Evolutionary conservation across 202 grass and related monocot species (phyloP), one percentile per base, ranked within the genome.

Genomic region (Eragrostis tef): DNA sequence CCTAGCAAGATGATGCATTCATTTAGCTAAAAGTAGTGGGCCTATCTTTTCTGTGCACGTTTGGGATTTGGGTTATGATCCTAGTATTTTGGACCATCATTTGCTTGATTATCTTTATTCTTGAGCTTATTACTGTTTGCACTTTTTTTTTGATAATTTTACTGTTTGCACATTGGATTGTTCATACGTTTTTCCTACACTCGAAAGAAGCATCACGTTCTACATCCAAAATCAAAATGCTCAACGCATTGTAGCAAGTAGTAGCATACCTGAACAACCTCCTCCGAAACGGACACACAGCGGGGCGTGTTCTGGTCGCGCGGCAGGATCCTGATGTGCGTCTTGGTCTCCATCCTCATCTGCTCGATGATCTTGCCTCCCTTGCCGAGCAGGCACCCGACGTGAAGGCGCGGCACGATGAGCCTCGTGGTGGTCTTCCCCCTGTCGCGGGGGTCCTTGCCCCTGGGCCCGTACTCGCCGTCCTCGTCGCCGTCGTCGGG

Each of bases 341-440:
- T 98, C 70, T 90, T 98, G 53, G 96, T 98, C 77, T 98, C 96
- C 46, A 84, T 91, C 81, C 88, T 95, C 96, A 98, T 98, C 79
- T 98, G 96, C 71, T 98, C 96, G 44, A 98, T 98, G 58, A 98
- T 98, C 82, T 98, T 93, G 21, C 96, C 96, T 5, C 92, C 92
- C 67, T 83, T 93, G 14, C 96, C 96, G 22, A 98, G 88, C 65
- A 98, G 83, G 78, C 96, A 98, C 10, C 96, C 96, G 0, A 98
- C 96, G 9, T 98, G 90, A 20, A 89, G 74, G 14, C 89, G 87
- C 6, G 96, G 92, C 59, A 98, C 93, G 25, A 98, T 84, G 54
- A 95, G 89, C n/a, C 90, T 83, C 27, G 92, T 90, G 59, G 89
- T 95, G 9, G 94, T 81, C 87, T 91, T 93, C 4, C 84, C 88